Evolutionary conservation across 352 stramenopile species (phyloP).

Genomic region (Pythium angustatum): DNA sequence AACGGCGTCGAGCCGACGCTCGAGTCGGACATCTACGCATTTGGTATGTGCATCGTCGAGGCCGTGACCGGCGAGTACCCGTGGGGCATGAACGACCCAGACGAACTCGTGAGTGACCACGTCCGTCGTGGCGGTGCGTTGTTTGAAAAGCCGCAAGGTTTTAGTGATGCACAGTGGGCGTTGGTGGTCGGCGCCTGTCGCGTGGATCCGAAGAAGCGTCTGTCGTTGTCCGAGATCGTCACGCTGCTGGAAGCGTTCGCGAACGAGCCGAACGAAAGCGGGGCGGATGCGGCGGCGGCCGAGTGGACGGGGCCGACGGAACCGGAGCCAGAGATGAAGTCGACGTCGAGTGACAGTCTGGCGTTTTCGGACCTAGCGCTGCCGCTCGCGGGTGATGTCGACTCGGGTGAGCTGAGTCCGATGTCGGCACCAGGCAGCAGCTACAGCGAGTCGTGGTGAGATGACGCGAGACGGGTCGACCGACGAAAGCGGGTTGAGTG

Average conservation of each 20-base stretch:
- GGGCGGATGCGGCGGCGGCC: too few relatives aligned
- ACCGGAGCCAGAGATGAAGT: background rate
- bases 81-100: background rate
- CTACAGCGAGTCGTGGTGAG: background rate
- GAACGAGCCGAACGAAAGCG: too few relatives aligned
- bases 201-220: background rate
- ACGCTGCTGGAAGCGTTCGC: conserved; percentile 3
- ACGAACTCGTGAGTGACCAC: background rate
- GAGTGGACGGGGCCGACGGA: background rate
- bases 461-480: too few relatives aligned
- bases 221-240: background rate
- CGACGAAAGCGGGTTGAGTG: too few relatives aligned
- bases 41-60: conserved; percentile 39
- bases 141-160: background rate
- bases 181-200: background rate
- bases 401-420: too few relatives aligned
- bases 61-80: conserved; percentile 20
- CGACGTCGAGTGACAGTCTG: background rate
- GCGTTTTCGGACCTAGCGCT: background rate
- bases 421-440: background rate
- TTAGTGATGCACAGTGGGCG: conserved; percentile 5
- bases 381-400: background rate
- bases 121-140: background rate
- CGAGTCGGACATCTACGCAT: conserved; percentile 36
- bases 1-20: conserved; percentile 11